Evolutionary conservation across 352 stramenopile genomes (phyloP).

Genomic region (Phytophthora sp.): DNA sequence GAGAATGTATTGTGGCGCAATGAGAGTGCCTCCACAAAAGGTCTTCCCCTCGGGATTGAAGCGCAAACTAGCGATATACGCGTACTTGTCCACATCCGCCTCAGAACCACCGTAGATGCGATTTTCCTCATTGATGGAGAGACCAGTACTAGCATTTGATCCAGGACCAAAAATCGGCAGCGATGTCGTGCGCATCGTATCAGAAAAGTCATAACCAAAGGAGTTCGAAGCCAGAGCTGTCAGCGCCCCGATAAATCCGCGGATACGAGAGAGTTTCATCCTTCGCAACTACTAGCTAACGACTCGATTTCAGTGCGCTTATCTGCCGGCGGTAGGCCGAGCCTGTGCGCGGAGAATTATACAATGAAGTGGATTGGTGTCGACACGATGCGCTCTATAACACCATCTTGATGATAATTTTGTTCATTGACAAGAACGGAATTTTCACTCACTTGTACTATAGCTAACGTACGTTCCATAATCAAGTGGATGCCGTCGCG

Average conservation of each 20-base stretch:
- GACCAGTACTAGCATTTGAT: conserved; percentile 1
- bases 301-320: too few species aligned
- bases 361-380: not conserved
- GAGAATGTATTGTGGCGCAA: conserved; percentile 63
- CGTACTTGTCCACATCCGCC: conserved; percentile 50
- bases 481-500: too few species aligned
- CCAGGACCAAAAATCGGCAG: not conserved
- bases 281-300: too few species aligned
- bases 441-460: too few species aligned
- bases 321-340: too few species aligned
- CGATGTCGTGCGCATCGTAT: not conserved
- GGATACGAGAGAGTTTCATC: conserved; percentile 6
- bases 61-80: conserved; percentile 64
- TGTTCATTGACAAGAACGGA: not conserved
- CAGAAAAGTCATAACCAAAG: conserved; percentile 5
- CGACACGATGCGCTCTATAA: not conserved
- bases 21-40: conserved; percentile 66
- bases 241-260: not conserved
- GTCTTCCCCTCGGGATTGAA: conserved; percentile 41
- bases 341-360: too few species aligned
- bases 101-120: conserved; percentile 71
- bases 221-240: not conserved
- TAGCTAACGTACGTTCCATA: too few species aligned
- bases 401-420: conserved; percentile 30
- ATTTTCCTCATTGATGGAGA: conserved; percentile 43